Evolutionary conservation across 2,329 filamentous ascomycete species (phyloP).

Genomic region (Penicillium frequentans): DNA sequence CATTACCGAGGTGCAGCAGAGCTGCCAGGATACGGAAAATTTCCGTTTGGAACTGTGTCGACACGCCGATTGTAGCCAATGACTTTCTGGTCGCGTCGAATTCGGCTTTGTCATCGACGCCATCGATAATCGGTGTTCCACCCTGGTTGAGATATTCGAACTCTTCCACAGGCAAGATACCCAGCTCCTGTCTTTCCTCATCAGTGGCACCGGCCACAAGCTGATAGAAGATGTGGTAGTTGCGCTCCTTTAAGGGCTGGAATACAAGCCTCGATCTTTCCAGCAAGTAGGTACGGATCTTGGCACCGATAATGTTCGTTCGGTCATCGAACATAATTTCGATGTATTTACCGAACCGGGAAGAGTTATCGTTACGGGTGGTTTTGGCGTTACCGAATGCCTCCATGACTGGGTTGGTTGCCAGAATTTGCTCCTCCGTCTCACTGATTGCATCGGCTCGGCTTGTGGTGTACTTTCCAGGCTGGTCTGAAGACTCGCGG

Average conservation of each 20-base stretch:
- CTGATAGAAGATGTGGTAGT: constrained; percentile 99
- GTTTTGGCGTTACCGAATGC: constrained; percentile 99
- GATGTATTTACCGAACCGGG: constrained; percentile 98
- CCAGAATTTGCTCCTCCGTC: constrained; percentile 96
- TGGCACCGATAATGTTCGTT: constrained; percentile 95
- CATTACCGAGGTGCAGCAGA: constrained; percentile 89
- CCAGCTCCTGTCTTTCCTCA: constrained; percentile 74
- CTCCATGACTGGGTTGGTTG: constrained; percentile 99
- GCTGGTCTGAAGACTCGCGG: constrained; percentile 87
- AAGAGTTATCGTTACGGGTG: constrained; percentile 99
- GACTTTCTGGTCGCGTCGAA: constrained; percentile 87
- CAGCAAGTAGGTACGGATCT: constrained; percentile 92
- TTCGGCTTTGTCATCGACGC: constrained; percentile 92
- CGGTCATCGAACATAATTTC: constrained; percentile 98
- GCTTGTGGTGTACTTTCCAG: constrained; percentile 74
- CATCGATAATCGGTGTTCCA: constrained; percentile 84
- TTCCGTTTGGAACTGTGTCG: constrained; percentile 69
- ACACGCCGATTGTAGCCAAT: constrained; percentile 82
- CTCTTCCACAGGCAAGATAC: constrained; percentile 78
- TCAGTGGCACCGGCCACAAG: constrained; percentile 89
- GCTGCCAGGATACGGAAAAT: constrained; percentile 91
- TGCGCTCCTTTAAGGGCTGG: constrained; percentile 94
- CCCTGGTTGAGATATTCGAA: constrained; percentile 98
- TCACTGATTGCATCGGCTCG: constrained; percentile 83
- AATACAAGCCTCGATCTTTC: constrained; percentile 96